Evolutionary conservation across 495 filamentous ascomycete genomes (phyloP), one percentile per base, ranked within the genome.

Genomic region (Penicillium roqueforti): DNA sequence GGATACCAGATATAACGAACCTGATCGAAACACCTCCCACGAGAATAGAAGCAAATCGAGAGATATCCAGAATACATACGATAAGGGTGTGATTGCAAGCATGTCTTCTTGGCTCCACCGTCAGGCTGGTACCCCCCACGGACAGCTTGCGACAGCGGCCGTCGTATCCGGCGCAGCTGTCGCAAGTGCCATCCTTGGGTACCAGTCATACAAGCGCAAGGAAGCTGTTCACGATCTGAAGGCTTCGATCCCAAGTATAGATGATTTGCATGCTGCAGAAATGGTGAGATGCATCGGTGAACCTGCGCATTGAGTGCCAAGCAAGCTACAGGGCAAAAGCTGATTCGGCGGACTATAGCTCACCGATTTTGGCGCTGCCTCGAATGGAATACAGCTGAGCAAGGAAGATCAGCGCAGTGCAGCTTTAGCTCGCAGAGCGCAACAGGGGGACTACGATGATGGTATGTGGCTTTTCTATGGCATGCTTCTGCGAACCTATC

Each of bases 401-500:
- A 87, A 86, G 59, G 90, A 97, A 69, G 91, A 96, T 67, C 79
- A 88, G 57, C 81, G 85, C 61, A 86, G 84, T 70, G 80, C 83
- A 34, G 78, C 83, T 29, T 81, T 97, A 31, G 92, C 92, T 31
- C 78, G 81, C 28, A 82, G 90, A 61, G 93, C 91, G 9, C 85
- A 89, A 49, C 77, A 82, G 45, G 93, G 93, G 25, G 91, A 96
- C 69, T 97, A 93, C 65, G 90, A 97, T 75, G 88, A 97, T 67
- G 87, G 85, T 87, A 71, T 31, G 38, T 22, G 6, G 40, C 29
- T n/a, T 23, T 40, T 5, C 40, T 37, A 34, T 8, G 7, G 19
- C 40, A 20, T 34, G 3, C 14, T 25, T 31, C 13, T 13, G n/a
- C 7, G 26, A 31, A 31, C 39, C 31, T 20, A 43, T 46, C 23